phyloP scores from a whole-genome alignment of 2,329 filamentous ascomycete genomes.

The Talaromyces sp. region DNA sequence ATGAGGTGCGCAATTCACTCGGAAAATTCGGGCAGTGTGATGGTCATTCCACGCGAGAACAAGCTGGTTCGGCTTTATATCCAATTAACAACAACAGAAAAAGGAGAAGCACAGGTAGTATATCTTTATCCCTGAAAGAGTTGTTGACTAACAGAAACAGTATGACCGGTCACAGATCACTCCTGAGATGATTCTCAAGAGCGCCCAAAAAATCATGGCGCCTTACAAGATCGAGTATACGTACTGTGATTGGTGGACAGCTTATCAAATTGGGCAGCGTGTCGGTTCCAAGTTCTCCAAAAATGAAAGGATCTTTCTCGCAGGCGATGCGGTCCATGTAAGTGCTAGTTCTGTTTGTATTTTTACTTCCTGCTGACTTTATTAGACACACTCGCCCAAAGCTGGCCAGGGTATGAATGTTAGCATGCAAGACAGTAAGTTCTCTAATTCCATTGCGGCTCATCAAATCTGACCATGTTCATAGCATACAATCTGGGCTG shows the following conservation, averaged over 20 bases:
- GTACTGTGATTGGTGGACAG: slow-evolving; percentile 64
- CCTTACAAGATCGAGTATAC: slow-evolving; percentile 64
- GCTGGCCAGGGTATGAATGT: slow-evolving; percentile 32
- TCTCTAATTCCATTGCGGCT: slow-evolving; percentile 15
- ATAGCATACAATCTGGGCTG: slow-evolving; percentile 29
- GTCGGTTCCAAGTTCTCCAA: slow-evolving; percentile 56
- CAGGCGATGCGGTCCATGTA: slow-evolving; percentile 59
- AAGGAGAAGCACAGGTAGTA: slow-evolving; percentile 15
- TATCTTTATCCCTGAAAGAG: slow-evolving; percentile 45
- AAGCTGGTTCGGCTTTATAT: slow-evolving; percentile 63
- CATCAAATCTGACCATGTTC: not conserved
- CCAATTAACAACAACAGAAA: slow-evolving; percentile 46
- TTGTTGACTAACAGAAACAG: not conserved
- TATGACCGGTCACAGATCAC: slow-evolving; percentile 48
- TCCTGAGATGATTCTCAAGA: slow-evolving; percentile 58
- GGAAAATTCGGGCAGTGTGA: slow-evolving; percentile 51
- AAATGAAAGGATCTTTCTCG: slow-evolving; percentile 61
- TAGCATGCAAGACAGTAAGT: slow-evolving; percentile 30
- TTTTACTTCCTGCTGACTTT: not conserved
- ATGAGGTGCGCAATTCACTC: slow-evolving; percentile 57
- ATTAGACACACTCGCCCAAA: slow-evolving; percentile 23
- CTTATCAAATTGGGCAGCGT: slow-evolving; percentile 65
- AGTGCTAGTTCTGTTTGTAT: not conserved
- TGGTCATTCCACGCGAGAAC: slow-evolving; percentile 62
- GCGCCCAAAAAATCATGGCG: slow-evolving; percentile 60